These are phyloP conservation scores for Metarhizium album DNA, from an alignment of 2,329 filamentous ascomycete genomes.

Conservation along the genomic window DNA sequence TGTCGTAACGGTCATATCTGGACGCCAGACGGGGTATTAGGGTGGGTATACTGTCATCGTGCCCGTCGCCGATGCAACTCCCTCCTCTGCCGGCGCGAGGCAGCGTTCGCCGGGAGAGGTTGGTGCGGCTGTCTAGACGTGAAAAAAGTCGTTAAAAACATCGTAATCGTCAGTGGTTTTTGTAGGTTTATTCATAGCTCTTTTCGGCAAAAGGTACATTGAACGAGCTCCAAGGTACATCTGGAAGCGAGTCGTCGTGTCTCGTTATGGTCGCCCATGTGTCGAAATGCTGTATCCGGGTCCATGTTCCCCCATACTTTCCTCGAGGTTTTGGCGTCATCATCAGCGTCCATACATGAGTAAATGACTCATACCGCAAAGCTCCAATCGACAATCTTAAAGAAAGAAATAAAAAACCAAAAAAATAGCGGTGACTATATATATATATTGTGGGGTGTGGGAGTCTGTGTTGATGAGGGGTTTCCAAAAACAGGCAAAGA, in stretches of 20 bases:
- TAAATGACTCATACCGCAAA: neutral
- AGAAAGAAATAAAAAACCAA: too few species aligned
- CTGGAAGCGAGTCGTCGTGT: conserved; percentile 21
- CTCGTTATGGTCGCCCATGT: conserved; percentile 31
- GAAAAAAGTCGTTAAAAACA: conserved; percentile 34
- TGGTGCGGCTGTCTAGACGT: conserved; percentile 34
- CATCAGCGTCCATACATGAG: conserved; percentile 19
- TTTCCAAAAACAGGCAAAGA: neutral
- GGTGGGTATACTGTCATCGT: conserved; percentile 29
- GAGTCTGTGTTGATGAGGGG: neutral
- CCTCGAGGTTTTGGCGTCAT: conserved; percentile 26
- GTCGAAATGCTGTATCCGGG: conserved; percentile 30
- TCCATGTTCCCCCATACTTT: conserved; percentile 27
- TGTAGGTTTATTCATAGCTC: conserved; percentile 6
- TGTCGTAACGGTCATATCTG: conserved; percentile 24
- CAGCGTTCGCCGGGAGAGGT: conserved; percentile 20
- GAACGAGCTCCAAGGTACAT: conserved; percentile 11
- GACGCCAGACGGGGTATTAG: conserved; percentile 28
- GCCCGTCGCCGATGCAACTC: conserved; percentile 26
- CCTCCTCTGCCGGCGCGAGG: conserved; percentile 19
- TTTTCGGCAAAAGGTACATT: conserved; percentile 6
- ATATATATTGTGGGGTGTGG: neutral
- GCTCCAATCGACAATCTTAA: conserved; percentile 8
- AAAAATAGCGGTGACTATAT: conserved; percentile 3
- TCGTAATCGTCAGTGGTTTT: conserved; percentile 31